A percentile compares a stretch with the other conserved stretches of the same genome.
phyloP scores from a whole-genome alignment of 306 rosid genomes.

The Vigna angularis region DNA sequence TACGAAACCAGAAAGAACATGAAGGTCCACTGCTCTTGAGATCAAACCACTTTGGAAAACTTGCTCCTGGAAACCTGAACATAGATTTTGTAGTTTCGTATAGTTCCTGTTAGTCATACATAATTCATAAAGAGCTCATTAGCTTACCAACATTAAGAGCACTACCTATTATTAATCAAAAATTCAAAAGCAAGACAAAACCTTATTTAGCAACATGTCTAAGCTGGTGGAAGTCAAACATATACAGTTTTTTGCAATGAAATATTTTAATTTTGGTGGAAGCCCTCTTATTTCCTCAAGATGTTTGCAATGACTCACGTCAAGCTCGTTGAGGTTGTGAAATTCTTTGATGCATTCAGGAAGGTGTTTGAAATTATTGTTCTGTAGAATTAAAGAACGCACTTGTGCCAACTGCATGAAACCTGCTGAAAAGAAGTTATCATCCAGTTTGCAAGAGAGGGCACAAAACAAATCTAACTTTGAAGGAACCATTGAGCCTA shows the following conservation, averaged over 20 bases:
- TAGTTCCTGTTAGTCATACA: too few relatives aligned
- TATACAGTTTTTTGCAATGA: not conserved
- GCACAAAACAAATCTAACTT: too few relatives aligned
- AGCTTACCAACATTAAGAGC: too few relatives aligned
- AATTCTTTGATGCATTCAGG: not conserved
- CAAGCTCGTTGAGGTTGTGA: rapidly evolving
- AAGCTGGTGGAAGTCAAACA: too few relatives aligned
- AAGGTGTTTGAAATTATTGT: not conserved
- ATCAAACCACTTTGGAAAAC: conserved; percentile 35
- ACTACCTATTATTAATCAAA: not conserved
- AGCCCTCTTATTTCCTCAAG: too few relatives aligned
- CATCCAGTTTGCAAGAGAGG: not conserved
- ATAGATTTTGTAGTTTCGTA: too few relatives aligned
- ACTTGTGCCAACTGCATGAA: not conserved
- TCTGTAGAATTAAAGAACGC: rapidly evolving
- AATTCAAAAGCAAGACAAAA: too few relatives aligned
- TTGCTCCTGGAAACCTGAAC: not conserved
- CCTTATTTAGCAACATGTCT: too few relatives aligned
- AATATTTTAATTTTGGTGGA: not conserved
- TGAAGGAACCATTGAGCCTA: too few relatives aligned
- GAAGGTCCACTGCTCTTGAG: not conserved
- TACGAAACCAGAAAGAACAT: conserved; percentile 23
- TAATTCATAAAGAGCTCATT: too few relatives aligned
- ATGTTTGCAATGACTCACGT: not conserved
- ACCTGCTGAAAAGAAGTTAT: not conserved